These are phyloP conservation scores for Pseudogymnoascus sp. DNA, from an alignment of 2,329 filamentous ascomycete genomes.

Conservation along the genomic window DNA sequence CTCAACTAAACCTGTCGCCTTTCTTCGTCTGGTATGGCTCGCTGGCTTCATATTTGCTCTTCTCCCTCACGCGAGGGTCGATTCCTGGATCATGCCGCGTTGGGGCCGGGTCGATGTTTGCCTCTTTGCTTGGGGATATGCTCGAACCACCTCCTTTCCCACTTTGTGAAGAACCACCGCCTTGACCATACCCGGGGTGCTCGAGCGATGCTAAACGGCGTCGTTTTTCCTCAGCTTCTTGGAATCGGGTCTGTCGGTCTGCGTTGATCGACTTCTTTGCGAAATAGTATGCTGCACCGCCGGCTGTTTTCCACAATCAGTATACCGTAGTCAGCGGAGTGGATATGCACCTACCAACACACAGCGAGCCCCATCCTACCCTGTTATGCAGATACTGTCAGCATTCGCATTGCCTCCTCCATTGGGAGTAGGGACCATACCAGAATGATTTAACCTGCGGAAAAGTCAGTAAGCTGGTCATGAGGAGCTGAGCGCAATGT, in stretches of 20 bases:
- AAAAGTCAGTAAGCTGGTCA: conserved; percentile 13
- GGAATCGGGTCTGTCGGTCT: conserved; percentile 65
- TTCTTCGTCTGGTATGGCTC: conserved; percentile 69
- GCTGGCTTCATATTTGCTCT: conserved; percentile 82
- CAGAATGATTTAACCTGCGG: conserved; percentile 58
- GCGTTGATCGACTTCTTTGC: conserved; percentile 92
- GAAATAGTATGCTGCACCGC: conserved; percentile 88
- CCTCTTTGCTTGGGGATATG: conserved; percentile 62
- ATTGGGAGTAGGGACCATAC: conserved; percentile 33
- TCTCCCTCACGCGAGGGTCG: conserved; percentile 58
- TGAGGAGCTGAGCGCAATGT: neutral
- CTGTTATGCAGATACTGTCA: conserved; percentile 37
- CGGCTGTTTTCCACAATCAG: conserved; percentile 46
- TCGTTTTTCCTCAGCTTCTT: conserved; percentile 53
- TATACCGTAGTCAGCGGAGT: neutral
- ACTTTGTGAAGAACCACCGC: conserved; percentile 25
- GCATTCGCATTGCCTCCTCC: conserved; percentile 11
- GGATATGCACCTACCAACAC: conserved; percentile 55
- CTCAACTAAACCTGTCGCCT: conserved; percentile 73
- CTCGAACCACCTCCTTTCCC: conserved; percentile 45
- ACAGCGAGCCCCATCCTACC: conserved; percentile 87
- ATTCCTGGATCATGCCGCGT: conserved; percentile 71
- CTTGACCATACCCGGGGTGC: conserved; percentile 30
- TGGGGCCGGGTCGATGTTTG: conserved; percentile 71
- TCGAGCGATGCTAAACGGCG: conserved; percentile 52